Base-by-base conservation (phyloP, 2,329 filamentous ascomycete species). In the Bertia moriformis region DNA sequence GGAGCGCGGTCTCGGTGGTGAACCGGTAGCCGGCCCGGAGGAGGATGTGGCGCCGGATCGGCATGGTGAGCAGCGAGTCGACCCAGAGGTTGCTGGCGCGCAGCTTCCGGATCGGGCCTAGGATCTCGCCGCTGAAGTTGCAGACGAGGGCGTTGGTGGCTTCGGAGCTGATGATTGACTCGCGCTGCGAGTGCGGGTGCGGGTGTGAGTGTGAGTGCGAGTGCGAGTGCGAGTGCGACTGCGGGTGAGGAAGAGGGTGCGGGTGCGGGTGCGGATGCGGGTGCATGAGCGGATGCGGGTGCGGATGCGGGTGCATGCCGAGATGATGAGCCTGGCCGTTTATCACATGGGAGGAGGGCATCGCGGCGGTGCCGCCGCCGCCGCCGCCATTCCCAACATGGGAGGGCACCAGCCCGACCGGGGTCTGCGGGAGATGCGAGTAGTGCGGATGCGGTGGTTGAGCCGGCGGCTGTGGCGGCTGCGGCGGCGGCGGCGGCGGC, bases 21-120 rank as follows among this genome's bases (percentile, higher is more conserved):
- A n/a, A 63, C n/a, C 57, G 60, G 14, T 62, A 51, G 12, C 59
- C 58, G 3, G 50, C 50, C 1, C 65, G 64, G 18, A 67, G 59
- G 41, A 56, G 58, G 39, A 67, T 57, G 0, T 47, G 47, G 10
- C 63, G 55, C 44, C 51, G 53, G 32, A 67, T 46, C 2, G 62
- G 58, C 2, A 60, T 40, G 12, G 54, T 44, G 14, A 59, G 51
- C 10, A 66, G 54, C 4, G 46, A 41, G 12, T 57, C 48, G 3
- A 63, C 53, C 51, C 57, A 61, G n/a, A 56, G 54, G 38, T 66
- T 66, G 47, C 55, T 55, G 0, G 52, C 50, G 15, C 55, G 52
- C 15, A 63, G 56, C 1, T 51, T 53, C 30, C 53, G 49, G 20
- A 67, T 45, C 4, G 51, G 47, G 2, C 60, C 63, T 14, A 67